These are phyloP conservation scores for Dactylellina parvicollis DNA, from an alignment of 2,329 filamentous ascomycete genomes.

Conservation along the genomic window DNA sequence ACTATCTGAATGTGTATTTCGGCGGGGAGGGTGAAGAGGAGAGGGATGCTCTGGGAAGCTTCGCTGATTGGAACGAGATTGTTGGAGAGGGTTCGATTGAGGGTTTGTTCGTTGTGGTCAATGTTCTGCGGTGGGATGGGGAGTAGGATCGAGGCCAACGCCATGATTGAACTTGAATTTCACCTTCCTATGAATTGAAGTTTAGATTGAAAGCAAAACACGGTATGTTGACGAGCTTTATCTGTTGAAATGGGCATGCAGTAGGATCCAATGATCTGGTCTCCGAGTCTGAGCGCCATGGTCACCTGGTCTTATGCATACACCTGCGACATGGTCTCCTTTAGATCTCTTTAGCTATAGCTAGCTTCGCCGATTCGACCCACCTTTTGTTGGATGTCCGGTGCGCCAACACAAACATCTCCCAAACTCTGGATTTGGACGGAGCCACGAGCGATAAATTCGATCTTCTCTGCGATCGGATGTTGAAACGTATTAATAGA, in stretches of 20 bases:
- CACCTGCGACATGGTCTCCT: too few relatives aligned
- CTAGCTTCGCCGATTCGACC: not conserved
- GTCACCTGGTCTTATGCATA: not conserved
- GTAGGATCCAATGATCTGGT: not conserved
- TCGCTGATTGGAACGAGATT: not conserved
- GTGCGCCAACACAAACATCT: not conserved
- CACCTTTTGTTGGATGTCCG: not conserved
- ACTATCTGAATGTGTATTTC: conserved; percentile 36
- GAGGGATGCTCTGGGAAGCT: not conserved
- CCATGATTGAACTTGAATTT: not conserved
- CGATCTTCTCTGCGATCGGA: too few relatives aligned
- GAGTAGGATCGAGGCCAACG: not conserved
- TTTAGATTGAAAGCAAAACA: not conserved
- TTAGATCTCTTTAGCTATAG: not conserved
- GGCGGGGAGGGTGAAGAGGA: conserved; percentile 1
- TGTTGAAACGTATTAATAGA: too few relatives aligned
- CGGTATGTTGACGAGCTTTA: not conserved
- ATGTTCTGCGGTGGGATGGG: not conserved
- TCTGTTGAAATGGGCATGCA: not conserved
- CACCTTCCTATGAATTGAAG: not conserved
- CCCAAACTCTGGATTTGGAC: too few relatives aligned
- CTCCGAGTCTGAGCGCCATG: not conserved
- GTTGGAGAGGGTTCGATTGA: not conserved
- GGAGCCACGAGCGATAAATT: too few relatives aligned
- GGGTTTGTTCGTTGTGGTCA: not conserved